Conservation (phyloP, 371 early-diverging fungal genomes). For the Rhizopus microsporus region DNA sequence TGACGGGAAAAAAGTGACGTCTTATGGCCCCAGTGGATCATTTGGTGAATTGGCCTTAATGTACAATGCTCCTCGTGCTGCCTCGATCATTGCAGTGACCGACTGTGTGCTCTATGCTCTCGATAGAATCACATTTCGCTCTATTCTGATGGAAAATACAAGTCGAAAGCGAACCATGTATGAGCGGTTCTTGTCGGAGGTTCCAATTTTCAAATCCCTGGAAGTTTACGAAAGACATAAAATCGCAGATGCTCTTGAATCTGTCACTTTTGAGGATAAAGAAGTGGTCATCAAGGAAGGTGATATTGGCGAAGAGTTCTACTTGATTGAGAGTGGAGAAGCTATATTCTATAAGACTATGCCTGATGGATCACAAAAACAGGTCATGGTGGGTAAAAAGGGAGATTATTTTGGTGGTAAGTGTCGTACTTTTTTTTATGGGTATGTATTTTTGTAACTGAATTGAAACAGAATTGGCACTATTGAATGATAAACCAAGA, state of each 20-base stretch:
- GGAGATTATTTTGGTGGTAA: constrained; percentile 90
- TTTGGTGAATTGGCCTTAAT: constrained; percentile 93
- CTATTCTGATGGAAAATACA: constrained; percentile 77
- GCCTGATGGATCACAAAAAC: constrained; percentile 35
- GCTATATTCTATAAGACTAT: constrained; percentile 73
- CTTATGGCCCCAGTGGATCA: constrained; percentile 66
- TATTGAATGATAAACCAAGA: constrained; percentile 83
- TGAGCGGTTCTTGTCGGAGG: constrained; percentile 75
- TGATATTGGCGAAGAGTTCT: constrained; percentile 75
- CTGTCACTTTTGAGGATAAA: constrained; percentile 76
- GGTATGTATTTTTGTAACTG: not conserved
- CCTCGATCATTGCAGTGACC: constrained; percentile 72
- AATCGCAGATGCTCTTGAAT: constrained; percentile 91
- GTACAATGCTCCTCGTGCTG: constrained; percentile 91
- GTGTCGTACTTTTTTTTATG: constrained; percentile 39
- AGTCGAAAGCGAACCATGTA: constrained; percentile 77
- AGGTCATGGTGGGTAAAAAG: constrained; percentile 67
- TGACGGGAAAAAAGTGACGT: constrained; percentile 61
- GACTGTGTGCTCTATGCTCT: constrained; percentile 81
- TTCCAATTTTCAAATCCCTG: constrained; percentile 81
- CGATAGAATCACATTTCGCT: constrained; percentile 81
- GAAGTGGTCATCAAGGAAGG: constrained; percentile 85
- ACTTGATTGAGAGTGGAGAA: constrained; percentile 86
- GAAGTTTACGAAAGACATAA: constrained; percentile 89
- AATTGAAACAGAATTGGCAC: constrained; percentile 69